Percentiles rank a stretch among this genome's conserved stretches.
Conservation (phyloP, 495 filamentous ascomycete species). For the Talaromyces adpressus region DNA sequence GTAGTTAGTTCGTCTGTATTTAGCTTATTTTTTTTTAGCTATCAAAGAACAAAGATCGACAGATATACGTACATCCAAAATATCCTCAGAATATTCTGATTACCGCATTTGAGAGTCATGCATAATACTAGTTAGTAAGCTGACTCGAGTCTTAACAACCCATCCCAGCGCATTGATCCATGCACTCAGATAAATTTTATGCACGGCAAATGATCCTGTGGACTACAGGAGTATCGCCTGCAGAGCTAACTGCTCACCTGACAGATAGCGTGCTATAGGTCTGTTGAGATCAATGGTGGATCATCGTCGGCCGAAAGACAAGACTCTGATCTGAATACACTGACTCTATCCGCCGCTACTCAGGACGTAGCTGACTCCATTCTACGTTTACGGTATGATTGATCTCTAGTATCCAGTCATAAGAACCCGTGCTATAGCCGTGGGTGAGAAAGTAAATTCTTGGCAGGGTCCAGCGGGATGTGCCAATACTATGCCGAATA, state of each 20-base stretch:
- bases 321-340: neutral
- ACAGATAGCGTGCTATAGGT: neutral
- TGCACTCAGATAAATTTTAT: neutral
- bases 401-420: neutral
- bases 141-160: neutral
- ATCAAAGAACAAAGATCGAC: neutral
- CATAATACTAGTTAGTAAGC: neutral
- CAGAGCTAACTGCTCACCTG: neutral
- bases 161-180: neutral
- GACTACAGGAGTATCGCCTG: neutral
- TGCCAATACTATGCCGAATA: neutral
- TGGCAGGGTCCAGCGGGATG: neutral
- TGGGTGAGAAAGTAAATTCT: neutral
- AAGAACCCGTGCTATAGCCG: neutral
- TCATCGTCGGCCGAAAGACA: neutral
- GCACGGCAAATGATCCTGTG: neutral
- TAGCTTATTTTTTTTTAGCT: neutral
- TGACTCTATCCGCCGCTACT: neutral
- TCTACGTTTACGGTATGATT: neutral
- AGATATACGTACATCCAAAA: neutral
- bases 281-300: neutral
- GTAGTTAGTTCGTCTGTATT: neutral
- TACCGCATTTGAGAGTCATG: neutral
- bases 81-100: neutral
- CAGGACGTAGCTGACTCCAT: neutral